These are phyloP conservation scores for Physaria fendleri DNA, from an alignment of 345 rosid genomes.

Conservation along the genomic window DNA sequence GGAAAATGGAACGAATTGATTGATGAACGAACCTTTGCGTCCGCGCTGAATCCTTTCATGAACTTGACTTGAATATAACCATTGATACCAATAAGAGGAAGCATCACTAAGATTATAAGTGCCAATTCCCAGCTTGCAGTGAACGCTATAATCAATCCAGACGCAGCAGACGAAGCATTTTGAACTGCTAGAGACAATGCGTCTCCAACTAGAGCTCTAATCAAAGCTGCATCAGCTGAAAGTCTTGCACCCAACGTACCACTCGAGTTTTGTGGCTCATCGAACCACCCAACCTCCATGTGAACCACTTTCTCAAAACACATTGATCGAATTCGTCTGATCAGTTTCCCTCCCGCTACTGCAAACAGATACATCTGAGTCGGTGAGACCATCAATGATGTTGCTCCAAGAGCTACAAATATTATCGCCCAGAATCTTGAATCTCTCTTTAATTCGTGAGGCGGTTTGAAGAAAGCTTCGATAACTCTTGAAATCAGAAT, in stretches of 20 bases:
- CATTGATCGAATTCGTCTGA: constrained; percentile 49
- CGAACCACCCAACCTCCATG: constrained; percentile 86
- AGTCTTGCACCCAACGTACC: constrained; percentile 73
- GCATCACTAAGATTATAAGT: constrained; percentile 41
- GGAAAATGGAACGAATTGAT: background rate
- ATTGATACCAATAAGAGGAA: constrained; percentile 55
- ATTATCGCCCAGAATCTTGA: constrained; percentile 59
- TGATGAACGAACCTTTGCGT: constrained; percentile 55
- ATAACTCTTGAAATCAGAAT: constrained; percentile 48
- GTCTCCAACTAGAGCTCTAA: constrained; percentile 66
- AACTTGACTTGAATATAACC: constrained; percentile 52
- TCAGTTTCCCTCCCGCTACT: constrained; percentile 57
- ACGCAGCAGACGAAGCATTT: constrained; percentile 44
- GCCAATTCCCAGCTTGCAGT: constrained; percentile 65
- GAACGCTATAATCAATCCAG: constrained; percentile 64
- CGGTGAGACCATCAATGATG: constrained; percentile 43
- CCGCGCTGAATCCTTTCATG: constrained; percentile 66
- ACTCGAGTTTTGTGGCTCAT: constrained; percentile 61
- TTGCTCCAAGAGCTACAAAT: constrained; percentile 47
- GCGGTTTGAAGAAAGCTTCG: constrained; percentile 50
- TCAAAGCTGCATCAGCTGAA: constrained; percentile 66
- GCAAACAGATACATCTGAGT: constrained; percentile 46
- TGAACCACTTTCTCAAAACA: constrained; percentile 66
- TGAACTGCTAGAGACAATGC: constrained; percentile 48
- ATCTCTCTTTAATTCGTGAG: constrained; percentile 40